Evolutionary conservation across 2,329 filamentous ascomycete species (phyloP).

Genomic region (Calycina marina): DNA sequence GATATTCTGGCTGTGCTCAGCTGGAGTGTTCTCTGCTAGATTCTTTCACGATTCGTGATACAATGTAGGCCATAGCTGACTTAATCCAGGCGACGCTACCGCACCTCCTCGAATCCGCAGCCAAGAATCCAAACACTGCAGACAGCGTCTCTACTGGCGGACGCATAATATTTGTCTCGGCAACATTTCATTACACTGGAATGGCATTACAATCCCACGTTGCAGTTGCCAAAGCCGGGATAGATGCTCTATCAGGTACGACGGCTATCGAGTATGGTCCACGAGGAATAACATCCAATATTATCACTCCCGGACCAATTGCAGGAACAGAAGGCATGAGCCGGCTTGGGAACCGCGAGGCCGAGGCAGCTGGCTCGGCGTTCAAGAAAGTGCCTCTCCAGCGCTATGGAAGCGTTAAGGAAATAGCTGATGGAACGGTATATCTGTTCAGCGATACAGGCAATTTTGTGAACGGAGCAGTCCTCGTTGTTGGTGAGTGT

Average conservation of each 20-base stretch:
- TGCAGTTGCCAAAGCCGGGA: constrained; percentile 77
- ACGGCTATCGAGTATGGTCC: constrained; percentile 85
- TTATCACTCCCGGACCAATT: constrained; percentile 71
- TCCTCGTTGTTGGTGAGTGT: constrained; percentile 70
- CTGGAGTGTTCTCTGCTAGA: too few species aligned
- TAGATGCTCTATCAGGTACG: constrained; percentile 70
- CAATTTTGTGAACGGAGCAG: constrained; percentile 73
- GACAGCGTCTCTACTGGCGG: constrained; percentile 49
- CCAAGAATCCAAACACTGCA: constrained; percentile 40
- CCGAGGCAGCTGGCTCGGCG: constrained; percentile 11
- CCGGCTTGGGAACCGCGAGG: constrained; percentile 31
- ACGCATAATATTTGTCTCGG: constrained; percentile 79
- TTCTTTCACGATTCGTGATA: too few species aligned
- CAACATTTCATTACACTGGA: constrained; percentile 82
- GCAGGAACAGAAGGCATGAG: constrained; percentile 69
- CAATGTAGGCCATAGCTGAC: too few species aligned
- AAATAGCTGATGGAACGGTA: constrained; percentile 86
- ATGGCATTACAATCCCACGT: constrained; percentile 79
- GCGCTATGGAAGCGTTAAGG: constrained; percentile 63
- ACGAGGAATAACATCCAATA: constrained; percentile 71
- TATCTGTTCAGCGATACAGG: constrained; percentile 78
- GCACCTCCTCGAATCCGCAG: constrained; percentile 62
- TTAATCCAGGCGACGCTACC: constrained; percentile 83
- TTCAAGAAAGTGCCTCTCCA: constrained; percentile 50
- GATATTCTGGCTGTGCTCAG: too few species aligned